Conservation (phyloP, 768 basidiomycete genomes). For the Neoboletus magnificus region DNA sequence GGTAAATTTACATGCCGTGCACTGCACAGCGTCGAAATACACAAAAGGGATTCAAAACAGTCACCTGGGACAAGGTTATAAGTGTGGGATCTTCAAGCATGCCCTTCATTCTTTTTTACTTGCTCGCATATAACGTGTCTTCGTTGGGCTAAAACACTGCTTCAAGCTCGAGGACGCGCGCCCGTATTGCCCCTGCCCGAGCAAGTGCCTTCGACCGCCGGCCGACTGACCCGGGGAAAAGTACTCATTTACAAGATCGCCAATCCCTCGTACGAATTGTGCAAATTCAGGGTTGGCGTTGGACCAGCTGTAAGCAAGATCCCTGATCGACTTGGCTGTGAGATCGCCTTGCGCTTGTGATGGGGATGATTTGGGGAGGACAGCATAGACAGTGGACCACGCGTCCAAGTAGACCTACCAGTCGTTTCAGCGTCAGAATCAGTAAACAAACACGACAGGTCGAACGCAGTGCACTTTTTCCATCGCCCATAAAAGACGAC, state of each 20-base stretch:
- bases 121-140: neutral
- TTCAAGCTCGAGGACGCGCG: slow-evolving; percentile 58
- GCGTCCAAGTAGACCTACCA: slow-evolving; percentile 65
- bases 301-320: slow-evolving; percentile 62
- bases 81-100: neutral
- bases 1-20: too few relatives aligned
- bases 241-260: slow-evolving; percentile 42
- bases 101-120: neutral
- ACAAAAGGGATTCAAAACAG: too few relatives aligned
- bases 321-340: slow-evolving; percentile 34
- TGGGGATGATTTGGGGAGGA: neutral
- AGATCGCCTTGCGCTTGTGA: neutral
- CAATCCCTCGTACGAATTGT: slow-evolving; percentile 50
- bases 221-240: slow-evolving; percentile 32
- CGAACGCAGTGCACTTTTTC: slow-evolving; percentile 49
- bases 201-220: slow-evolving; percentile 11
- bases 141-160: slow-evolving; percentile 55
- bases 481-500: slow-evolving; percentile 83
- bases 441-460: neutral
- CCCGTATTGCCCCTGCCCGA: slow-evolving; percentile 52
- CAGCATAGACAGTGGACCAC: slow-evolving; percentile 50
- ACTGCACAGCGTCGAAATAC: neutral
- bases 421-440: neutral
- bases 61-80: too few relatives aligned
- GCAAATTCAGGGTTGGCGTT: slow-evolving; percentile 47